phyloP scores from a whole-genome alignment of 805 yeast genomes.

The Saccharomycopsis sp. region DNA sequence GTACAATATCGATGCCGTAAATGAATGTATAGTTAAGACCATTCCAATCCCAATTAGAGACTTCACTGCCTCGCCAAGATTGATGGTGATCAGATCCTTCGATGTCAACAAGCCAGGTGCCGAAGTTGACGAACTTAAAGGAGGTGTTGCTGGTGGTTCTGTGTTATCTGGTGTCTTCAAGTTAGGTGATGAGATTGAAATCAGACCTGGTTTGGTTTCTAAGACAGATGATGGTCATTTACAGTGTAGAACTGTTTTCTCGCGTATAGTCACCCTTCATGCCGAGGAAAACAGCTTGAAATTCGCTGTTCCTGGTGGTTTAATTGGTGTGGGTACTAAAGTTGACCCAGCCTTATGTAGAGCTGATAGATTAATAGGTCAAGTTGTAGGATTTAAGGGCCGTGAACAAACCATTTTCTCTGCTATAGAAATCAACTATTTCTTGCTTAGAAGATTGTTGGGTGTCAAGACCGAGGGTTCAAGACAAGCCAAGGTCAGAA shows the following conservation, averaged over 20 bases:
- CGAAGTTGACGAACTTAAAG: slow-evolving; percentile 92
- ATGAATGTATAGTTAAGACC: slow-evolving; percentile 89
- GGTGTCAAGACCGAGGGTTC: slow-evolving; percentile 96
- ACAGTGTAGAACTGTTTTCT: slow-evolving; percentile 92
- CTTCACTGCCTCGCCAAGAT: slow-evolving; percentile 86
- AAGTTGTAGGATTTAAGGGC: slow-evolving; percentile 97
- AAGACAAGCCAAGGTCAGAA: slow-evolving; percentile 94
- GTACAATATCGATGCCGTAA: slow-evolving; percentile 97
- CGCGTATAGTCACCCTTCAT: slow-evolving; percentile 86
- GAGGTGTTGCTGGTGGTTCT: slow-evolving; percentile 99
- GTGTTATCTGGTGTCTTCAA: slow-evolving; percentile 95
- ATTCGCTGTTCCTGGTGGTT: slow-evolving; percentile 99
- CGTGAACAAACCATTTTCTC: slow-evolving; percentile 93
- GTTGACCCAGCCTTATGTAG: slow-evolving; percentile 98
- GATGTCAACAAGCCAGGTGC: slow-evolving; percentile 99
- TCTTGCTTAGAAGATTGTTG: slow-evolving; percentile 89
- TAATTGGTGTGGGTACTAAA: slow-evolving; percentile 98
- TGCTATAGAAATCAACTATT: slow-evolving; percentile 95
- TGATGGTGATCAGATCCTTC: slow-evolving; percentile 95
- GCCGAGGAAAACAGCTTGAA: slow-evolving; percentile 98
- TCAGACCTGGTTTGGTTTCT: slow-evolving; percentile 98
- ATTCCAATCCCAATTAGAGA: slow-evolving; percentile 97
- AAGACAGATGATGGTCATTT: slow-evolving; percentile 75
- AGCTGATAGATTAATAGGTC: slow-evolving; percentile 99
- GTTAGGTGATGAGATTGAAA: slow-evolving; percentile 96